Evolutionary conservation across 1,284 basidiomycete species (phyloP).

Genomic region (Moesziomyces sp.): DNA sequence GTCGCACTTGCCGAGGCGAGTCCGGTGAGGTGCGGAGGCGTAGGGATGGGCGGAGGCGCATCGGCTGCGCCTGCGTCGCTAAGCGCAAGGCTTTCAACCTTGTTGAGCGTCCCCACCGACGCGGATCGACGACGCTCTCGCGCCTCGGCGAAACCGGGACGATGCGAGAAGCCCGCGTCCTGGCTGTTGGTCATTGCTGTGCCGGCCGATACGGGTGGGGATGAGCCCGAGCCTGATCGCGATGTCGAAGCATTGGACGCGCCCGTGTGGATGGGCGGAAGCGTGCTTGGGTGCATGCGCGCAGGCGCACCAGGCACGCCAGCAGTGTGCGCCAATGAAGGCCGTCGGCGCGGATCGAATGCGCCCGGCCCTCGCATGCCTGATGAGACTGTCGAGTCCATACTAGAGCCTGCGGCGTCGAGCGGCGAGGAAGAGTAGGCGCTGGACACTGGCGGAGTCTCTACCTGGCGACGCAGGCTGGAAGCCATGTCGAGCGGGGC

Average conservation of each 20-base stretch:
- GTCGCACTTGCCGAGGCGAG: constrained; percentile 8
- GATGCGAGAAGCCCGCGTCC: constrained; percentile 21
- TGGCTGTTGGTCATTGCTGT: constrained; percentile 11
- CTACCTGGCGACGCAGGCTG: constrained; percentile 57
- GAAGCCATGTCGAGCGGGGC: constrained; percentile 45
- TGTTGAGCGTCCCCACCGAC: constrained; percentile 31
- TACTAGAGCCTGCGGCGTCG: constrained; percentile 13
- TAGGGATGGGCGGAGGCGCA: constrained; percentile 5
- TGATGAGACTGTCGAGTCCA: not conserved
- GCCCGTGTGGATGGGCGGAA: constrained; percentile 38
- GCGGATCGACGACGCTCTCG: constrained; percentile 35
- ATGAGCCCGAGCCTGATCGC: constrained; percentile 22
- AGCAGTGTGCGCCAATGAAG: constrained; percentile 13
- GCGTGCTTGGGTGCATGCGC: constrained; percentile 19
- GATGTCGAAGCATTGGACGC: constrained; percentile 14
- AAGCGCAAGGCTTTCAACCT: constrained; percentile 33
- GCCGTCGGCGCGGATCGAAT: constrained; percentile 43
- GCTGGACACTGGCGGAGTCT: constrained; percentile 28
- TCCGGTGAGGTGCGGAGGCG: constrained; percentile 15
- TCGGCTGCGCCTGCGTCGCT: constrained; percentile 11
- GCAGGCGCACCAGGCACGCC: not conserved
- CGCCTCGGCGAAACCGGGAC: constrained; percentile 47
- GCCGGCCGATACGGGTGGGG: constrained; percentile 27
- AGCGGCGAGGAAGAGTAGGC: constrained; percentile 20
- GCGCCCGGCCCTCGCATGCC: constrained; percentile 29